Evolutionary conservation across 371 early-diverging fungal genomes (phyloP), one percentile per base, ranked within the genome.

Genomic region (Zopfochytrium polystomum): DNA sequence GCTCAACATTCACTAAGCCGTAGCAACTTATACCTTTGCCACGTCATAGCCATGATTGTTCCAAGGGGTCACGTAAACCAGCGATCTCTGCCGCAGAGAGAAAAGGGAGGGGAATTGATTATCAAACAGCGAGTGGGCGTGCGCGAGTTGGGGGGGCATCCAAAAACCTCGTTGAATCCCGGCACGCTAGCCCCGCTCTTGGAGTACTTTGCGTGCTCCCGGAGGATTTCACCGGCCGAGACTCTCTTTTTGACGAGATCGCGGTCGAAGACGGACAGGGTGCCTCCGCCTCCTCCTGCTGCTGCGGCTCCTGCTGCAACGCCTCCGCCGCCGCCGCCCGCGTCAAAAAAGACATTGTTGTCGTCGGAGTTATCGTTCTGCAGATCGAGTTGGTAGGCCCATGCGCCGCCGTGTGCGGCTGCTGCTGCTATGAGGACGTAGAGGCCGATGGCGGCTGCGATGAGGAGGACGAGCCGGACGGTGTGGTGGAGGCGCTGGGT

Each of bases 11-110:
- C n/a, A n/a, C n/a, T n/a, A n/a, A n/a, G n/a, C n/a, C n/a, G n/a
- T 84, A 83, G 59, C 84, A 84, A 9, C 84, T 81, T 77, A 32
- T 27, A n/a, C 13, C 27, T 58, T 31, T 11, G 46, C 5, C 3
- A 25, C 23, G 23, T n/a, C 31, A 7, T 2, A 62, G 74, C 86
- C 86, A 60, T 74, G 69, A 55, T 77, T 80, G 63, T 87, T 84
- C 87, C 87, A 87, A 1, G 87, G 87, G 0, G 87, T 87, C 18
- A 87, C 83, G 63, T 84, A 87, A 6, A 78, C 87, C 43, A 87
- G 52, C 26, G 32, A 25, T 11, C 9, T 13, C 46, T 55, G 33
- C 13, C 9, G n/a, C 9, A 38, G n/a, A 38, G n/a, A 38, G 20
- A 43, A 43, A 43, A 2, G 20, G 15, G 43, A 1, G 43, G 18